A percentile compares a stretch with the other conserved stretches of the same genome.
Evolutionary conservation across 2,329 filamentous ascomycete species (phyloP).

Genomic region (Ceratocystis papillata): DNA sequence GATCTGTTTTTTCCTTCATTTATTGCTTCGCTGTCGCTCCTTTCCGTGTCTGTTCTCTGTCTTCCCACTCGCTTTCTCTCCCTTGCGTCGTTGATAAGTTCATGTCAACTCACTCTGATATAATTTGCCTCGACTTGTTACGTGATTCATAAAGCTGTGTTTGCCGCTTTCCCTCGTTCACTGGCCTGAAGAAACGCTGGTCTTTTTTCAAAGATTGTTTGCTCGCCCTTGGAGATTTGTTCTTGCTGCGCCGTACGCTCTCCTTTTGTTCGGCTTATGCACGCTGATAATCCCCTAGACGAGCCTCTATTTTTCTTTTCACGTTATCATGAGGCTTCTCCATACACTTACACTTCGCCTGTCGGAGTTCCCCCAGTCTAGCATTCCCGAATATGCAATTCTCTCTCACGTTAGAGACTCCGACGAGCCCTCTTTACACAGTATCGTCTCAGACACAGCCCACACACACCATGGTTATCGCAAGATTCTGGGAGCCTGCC

Average conservation of each 20-base stretch:
- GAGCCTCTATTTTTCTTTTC: neutral
- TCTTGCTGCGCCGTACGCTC: no score
- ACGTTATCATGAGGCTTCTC: constrained; percentile 21
- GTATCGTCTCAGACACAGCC: constrained; percentile 25
- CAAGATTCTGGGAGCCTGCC: constrained; percentile 27
- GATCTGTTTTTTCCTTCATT: neutral
- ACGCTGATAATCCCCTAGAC: neutral
- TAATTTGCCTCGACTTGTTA: neutral
- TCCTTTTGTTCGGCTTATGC: no score
- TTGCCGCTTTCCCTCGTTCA: neutral
- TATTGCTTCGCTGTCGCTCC: neutral
- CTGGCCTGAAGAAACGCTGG: neutral
- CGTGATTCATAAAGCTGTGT: neutral
- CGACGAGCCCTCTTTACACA: constrained; percentile 29
- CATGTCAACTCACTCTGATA: neutral
- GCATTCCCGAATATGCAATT: constrained; percentile 29
- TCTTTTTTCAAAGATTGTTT: constrained; percentile 10
- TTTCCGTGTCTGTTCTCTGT: neutral
- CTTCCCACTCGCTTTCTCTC: neutral
- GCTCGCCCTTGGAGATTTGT: neutral
- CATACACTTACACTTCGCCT: constrained; percentile 20
- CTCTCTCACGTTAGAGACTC: constrained; percentile 31
- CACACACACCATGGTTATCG: constrained; percentile 20
- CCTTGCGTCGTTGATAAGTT: neutral
- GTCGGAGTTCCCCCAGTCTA: constrained; percentile 18